A percentile compares a stretch with the other conserved stretches of the same genome.
These are phyloP conservation scores for Onygenales sp. DNA, from an alignment of 2,329 filamentous ascomycete species.

Conservation along the genomic window DNA sequence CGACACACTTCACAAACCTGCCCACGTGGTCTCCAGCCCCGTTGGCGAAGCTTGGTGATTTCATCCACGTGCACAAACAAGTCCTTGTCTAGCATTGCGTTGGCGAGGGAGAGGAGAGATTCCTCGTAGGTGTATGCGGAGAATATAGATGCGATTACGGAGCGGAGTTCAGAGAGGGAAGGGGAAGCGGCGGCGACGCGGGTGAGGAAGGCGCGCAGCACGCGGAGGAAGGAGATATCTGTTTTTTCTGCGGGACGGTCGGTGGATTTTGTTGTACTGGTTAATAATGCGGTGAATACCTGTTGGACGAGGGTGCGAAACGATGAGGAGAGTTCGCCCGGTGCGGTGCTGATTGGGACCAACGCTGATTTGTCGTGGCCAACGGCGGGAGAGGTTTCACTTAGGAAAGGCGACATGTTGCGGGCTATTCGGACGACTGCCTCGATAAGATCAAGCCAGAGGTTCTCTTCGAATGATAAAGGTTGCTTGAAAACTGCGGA, in stretches of 20 bases:
- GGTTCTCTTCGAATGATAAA: constrained; percentile 50
- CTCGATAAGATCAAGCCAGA: constrained; percentile 60
- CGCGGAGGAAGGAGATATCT: constrained; percentile 73
- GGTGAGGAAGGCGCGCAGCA: constrained; percentile 79
- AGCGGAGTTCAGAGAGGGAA: constrained; percentile 75
- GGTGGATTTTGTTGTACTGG: constrained; percentile 39
- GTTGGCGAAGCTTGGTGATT: constrained; percentile 63
- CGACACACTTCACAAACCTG: constrained; percentile 84
- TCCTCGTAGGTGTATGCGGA: constrained; percentile 93
- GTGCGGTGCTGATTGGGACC: background rate
- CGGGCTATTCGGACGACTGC: constrained; percentile 54
- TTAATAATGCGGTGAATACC: constrained; percentile 77
- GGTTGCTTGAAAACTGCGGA: constrained; percentile 45
- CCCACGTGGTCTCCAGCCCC: constrained; percentile 79
- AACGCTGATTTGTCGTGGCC: background rate
- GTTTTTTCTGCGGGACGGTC: constrained; percentile 25
- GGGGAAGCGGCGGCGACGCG: constrained; percentile 74
- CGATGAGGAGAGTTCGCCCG: constrained; percentile 49
- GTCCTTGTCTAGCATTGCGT: constrained; percentile 77
- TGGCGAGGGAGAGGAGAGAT: constrained; percentile 75
- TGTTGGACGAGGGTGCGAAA: constrained; percentile 78
- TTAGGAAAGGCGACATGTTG: constrained; percentile 41
- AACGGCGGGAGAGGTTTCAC: background rate
- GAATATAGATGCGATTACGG: constrained; percentile 81
- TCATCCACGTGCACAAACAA: constrained; percentile 75